Percentiles rank a stretch among this genome's conserved stretches.
phyloP scores from a whole-genome alignment of 2,329 filamentous ascomycete genomes.

The Trematosphaeria pertusa region DNA sequence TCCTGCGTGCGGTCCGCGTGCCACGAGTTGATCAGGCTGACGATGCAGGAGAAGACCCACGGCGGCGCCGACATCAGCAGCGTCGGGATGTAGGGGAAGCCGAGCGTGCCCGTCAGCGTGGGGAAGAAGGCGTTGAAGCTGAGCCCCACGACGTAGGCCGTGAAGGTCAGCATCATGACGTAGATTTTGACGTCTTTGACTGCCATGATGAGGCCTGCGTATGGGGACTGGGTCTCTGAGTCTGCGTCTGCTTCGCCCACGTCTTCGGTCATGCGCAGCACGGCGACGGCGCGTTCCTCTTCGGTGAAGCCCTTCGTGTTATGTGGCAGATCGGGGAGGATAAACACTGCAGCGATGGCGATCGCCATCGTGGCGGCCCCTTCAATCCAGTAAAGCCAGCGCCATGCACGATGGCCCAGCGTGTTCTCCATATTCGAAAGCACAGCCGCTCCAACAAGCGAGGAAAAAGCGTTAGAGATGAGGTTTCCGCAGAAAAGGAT shows the following conservation, averaged over 20 bases:
- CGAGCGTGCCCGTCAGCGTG: slow-evolving; percentile 48
- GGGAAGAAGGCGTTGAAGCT: slow-evolving; percentile 47
- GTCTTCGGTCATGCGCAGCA: slow-evolving; percentile 54
- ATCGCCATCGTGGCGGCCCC: slow-evolving; percentile 43
- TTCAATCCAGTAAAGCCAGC: slow-evolving; percentile 52
- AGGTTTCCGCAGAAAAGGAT: slow-evolving; percentile 53
- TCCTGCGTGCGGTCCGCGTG: slow-evolving; percentile 60
- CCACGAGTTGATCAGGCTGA: slow-evolving; percentile 58
- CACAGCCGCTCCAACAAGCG: slow-evolving; percentile 52
- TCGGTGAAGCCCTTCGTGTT: slow-evolving; percentile 55
- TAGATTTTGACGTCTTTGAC: slow-evolving; percentile 69
- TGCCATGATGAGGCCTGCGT: slow-evolving; percentile 65
- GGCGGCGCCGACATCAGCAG: slow-evolving; percentile 56
- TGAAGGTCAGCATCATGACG: slow-evolving; percentile 68
- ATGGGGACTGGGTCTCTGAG: slow-evolving; percentile 54
- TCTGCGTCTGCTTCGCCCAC: slow-evolving; percentile 56
- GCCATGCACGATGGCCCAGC: slow-evolving; percentile 48
- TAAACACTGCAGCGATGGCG: slow-evolving; percentile 38
- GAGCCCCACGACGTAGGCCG: slow-evolving; percentile 65
- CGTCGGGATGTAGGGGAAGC: slow-evolving; percentile 48
- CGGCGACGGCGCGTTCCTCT: slow-evolving; percentile 54
- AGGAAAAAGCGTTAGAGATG: slow-evolving; percentile 54
- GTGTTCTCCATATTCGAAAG: slow-evolving; percentile 47
- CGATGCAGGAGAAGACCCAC: slow-evolving; percentile 55
- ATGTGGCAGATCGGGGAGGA: slow-evolving; percentile 44